Base-by-base conservation (phyloP, 139 green algal species). In the Picochlorum sp. region DNA sequence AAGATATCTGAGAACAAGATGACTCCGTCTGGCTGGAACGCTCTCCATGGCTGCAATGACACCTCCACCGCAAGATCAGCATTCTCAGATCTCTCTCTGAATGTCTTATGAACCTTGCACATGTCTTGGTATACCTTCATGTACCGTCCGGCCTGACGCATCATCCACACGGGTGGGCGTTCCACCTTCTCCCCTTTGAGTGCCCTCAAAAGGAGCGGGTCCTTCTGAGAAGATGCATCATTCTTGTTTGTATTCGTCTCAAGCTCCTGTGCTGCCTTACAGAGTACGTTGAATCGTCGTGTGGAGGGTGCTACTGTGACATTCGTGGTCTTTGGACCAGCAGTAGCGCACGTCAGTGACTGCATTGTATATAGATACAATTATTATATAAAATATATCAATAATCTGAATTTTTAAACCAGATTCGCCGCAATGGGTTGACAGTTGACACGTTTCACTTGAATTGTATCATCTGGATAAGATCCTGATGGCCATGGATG, bases 1-100 rank as follows among this genome's bases (percentile, higher is more conserved):
- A 97, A 76, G 74, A 97, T 97, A 77, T 97, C 90, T 26, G 80
- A 91, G 81, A 97, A 97, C 44, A 97, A 84, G 73, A 97, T 92
- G 21, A 97, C 89, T 54, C 90, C 90, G 74, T 97, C 90, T 30
- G 90, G 90, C 69, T 86, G 84, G 83, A 96, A 97, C 0, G 87
- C 90, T 47, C 80, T 70, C 88, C 88, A 97, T 1, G 90, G 90
- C 81, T 97, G 90, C 66, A 96, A 81, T 0, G 84, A 90, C 37
- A 96, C 84, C 75, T 96, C 89, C 9, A 92, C 89, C 34, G 89
- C 83, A 6, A 97, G 71, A 74, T 97, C 90, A 14, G 85, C 79
- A 58, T 89, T 90, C 78, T 97, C 90, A 49, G 85, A 94, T 24
- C 90, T 77, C 64, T 95, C 85, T 23, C 90, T 76, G 84, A 97